phyloP scores from a whole-genome alignment of 768 basidiomycete species.

The Rhodotorula babjevae region DNA sequence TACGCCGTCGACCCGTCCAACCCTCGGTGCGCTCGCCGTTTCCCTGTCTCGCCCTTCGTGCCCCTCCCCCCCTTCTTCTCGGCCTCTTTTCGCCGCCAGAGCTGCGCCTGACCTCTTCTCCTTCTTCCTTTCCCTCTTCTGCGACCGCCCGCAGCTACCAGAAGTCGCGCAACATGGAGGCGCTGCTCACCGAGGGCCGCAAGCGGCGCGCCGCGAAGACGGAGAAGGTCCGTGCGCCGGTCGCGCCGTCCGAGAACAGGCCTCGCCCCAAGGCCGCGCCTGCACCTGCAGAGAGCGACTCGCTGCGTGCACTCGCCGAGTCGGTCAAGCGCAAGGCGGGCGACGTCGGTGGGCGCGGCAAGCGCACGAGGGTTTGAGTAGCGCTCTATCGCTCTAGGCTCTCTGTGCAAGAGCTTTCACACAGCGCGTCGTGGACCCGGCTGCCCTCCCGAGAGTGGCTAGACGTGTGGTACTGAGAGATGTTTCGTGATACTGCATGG shows the following conservation, averaged over 20 bases:
- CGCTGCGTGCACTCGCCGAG: slow-evolving; percentile 67
- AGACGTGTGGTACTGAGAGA: no score
- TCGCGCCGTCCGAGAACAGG: slow-evolving; percentile 38
- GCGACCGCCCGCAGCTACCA: slow-evolving; percentile 62
- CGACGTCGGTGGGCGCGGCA: slow-evolving; percentile 38
- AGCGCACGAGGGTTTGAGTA: slow-evolving; percentile 28
- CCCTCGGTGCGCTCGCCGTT: slow-evolving; percentile 64
- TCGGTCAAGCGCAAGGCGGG: slow-evolving; percentile 77
- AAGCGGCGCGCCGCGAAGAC: slow-evolving; percentile 52
- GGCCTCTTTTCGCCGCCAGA: no score
- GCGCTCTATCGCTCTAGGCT: neutral
- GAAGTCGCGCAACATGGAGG: slow-evolving; percentile 84
- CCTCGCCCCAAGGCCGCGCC: slow-evolving; percentile 26
- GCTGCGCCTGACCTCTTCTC: neutral
- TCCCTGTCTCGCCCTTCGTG: slow-evolving; percentile 27
- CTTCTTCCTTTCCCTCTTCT: no score
- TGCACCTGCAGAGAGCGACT: slow-evolving; percentile 40
- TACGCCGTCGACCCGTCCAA: slow-evolving; percentile 95
- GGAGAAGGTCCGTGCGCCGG: slow-evolving; percentile 25
- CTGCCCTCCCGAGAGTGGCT: no score
- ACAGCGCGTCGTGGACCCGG: no score
- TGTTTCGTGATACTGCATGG: no score
- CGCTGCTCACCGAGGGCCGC: slow-evolving; percentile 76
- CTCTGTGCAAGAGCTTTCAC: neutral
- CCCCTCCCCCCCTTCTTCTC: neutral